These are phyloP conservation scores for Malus hybrid DNA, from an alignment of 331 rosid genomes.

Conservation along the genomic window DNA sequence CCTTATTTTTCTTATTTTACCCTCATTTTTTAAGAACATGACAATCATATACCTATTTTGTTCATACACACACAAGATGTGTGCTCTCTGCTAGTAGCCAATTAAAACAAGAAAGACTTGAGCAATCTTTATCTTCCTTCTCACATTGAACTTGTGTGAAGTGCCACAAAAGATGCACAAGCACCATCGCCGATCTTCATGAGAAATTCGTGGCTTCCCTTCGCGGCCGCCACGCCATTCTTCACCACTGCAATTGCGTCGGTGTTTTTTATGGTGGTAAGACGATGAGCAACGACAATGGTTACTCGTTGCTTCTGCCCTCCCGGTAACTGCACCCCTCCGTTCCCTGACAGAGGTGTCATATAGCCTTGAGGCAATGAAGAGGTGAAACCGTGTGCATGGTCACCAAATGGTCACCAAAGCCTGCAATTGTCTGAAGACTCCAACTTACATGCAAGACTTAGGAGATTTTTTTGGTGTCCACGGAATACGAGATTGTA, in stretches of 20 bases:
- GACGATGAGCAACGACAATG: constrained; percentile 81
- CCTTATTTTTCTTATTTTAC: too few species aligned
- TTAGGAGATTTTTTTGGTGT: too few species aligned
- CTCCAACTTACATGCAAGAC: too few species aligned
- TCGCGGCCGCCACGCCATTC: constrained; percentile 64
- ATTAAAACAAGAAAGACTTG: too few species aligned
- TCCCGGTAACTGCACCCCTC: constrained; percentile 77
- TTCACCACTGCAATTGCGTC: constrained; percentile 62
- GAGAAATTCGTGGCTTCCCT: constrained; percentile 59
- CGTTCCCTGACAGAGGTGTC: constrained; percentile 78
- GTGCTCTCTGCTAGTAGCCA: not conserved
- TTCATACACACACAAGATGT: not conserved
- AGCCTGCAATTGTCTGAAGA: too few species aligned
- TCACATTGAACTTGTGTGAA: constrained; percentile 19
- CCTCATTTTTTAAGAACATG: too few species aligned
- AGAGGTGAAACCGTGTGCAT: too few species aligned
- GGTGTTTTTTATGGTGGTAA: constrained; percentile 70
- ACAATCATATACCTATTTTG: too few species aligned
- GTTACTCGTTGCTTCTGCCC: constrained; percentile 93
- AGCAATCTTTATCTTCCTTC: not conserved
- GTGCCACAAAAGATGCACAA: constrained; percentile 43
- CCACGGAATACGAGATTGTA: too few species aligned
- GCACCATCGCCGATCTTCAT: constrained; percentile 37
- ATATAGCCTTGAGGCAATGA: constrained; percentile 38
- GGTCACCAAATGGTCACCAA: too few species aligned